Evolutionary conservation across 345 rosid species (phyloP), one percentile per base, ranked within the genome.

Genomic region (Salix purpurea): DNA sequence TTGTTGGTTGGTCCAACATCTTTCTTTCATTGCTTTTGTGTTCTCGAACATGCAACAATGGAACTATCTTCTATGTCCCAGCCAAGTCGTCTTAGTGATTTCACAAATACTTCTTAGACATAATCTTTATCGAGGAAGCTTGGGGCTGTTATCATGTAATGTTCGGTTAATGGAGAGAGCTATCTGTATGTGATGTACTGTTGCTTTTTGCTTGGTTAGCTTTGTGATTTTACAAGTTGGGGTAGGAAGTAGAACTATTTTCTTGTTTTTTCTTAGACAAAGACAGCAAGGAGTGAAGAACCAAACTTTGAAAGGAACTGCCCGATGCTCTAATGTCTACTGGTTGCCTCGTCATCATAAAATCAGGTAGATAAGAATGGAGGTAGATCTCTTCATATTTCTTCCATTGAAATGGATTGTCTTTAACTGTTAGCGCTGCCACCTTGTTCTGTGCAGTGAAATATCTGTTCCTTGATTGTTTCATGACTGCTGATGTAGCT

Each of bases 81-180:
- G 71, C 74, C 39, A 70, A 72, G 77, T 39, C 65, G n/a, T 46
- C 24, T 80, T 89, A 81, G 87, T 48, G 80, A 73, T 77, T 39
- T 26, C 16, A 76, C 54, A 72, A 81, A 79, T 74, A 67, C 76
- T 77, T 65, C 5, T 56, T 58, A 75, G 79, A 74, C 74, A 73
- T 72, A 78, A 77, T 81, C 71, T 79, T 79, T 69, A 69, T 76
- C 76, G 39, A 83, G 87, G 81, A 76, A 79, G 75, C 79, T 84
- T 80, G 83, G 86, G 76, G 80, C 83, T 42, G 46, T 82, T 80
- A 74, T 76, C 69, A 40, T 71, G 40, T 46, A 69, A 71, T 82
- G 77, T 85, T 83, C 80, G 86, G 83, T 82, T 77, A 71, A 75
- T 81, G 83, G 87, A 82, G 87, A 82, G 79, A 76, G 74, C 79